Evolutionary conservation across 768 basidiomycete genomes (phyloP), one percentile per base, ranked within the genome.

Genomic region (Mycena albidolilacea): DNA sequence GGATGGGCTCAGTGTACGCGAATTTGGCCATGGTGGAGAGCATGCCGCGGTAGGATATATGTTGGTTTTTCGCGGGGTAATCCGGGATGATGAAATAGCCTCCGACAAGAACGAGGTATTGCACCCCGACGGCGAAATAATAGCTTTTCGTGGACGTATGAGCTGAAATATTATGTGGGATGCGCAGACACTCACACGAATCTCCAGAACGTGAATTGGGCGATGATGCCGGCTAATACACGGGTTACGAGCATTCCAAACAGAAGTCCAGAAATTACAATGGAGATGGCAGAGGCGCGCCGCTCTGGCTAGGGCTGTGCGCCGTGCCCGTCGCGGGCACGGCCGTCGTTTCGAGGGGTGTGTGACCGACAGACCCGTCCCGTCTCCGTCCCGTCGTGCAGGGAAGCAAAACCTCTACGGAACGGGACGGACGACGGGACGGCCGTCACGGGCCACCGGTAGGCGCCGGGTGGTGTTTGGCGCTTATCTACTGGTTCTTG

Each of bases 41-140:
- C 64, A 92, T 88, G 23, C 85, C 78, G 63, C 81, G 83, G 81
- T 96, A 96, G 3, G 89, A 89, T 72, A 95, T 65, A 59, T 88
- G 82, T 30, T 77, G 80, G 78, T 93, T 92, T 79, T 93, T 95
- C 11, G 92, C 88, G 1, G 95, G 95, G 77, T 93, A 96, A 80
- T 97, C 95, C 0, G 95, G 95, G n/a, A 96, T 82, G 67, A 91
- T 75, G 21, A 89, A 79, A 77, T 92, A 96, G 54, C 90, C 82
- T 35, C 92, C 85, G 6, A 87, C 46, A 8, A 92, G 81, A 11
- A 95, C 89, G 35, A 87, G 66, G 69, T 73, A 82, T 78, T 96
- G 95, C 15, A 94, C 82, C 5, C 91, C 93, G 57, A 95, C 89
- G 3, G 93, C 89, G 80, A 95, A 84, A 82, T 91, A 95, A 78